These are phyloP conservation scores for Leishmania turanica DNA, from an alignment of 208 protist genomes.

Conservation along the genomic window DNA sequence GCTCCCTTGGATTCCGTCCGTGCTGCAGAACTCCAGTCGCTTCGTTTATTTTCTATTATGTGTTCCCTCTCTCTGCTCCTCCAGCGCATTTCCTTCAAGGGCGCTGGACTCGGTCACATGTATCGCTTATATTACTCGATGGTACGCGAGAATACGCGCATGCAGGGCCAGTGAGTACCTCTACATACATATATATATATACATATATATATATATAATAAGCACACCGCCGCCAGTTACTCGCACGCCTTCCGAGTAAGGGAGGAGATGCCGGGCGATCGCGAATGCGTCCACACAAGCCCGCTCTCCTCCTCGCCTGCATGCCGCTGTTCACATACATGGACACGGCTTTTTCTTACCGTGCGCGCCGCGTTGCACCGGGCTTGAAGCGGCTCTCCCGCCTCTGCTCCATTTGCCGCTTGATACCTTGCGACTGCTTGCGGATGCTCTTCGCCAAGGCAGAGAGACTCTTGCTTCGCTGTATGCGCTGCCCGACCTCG, in stretches of 20 bases:
- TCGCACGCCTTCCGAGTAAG: too few relatives aligned
- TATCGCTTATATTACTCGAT: background rate
- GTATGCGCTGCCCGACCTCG: slow-evolving; percentile 82
- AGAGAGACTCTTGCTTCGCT: slow-evolving; percentile 77
- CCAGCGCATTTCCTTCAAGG: too few relatives aligned
- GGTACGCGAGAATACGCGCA: background rate
- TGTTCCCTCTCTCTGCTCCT: background rate
- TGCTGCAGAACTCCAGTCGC: background rate
- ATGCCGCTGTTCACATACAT: background rate
- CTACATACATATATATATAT: too few relatives aligned
- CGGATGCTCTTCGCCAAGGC: slow-evolving; percentile 82
- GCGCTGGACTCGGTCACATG: background rate
- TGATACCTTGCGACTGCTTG: slow-evolving; percentile 76
- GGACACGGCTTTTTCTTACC: background rate
- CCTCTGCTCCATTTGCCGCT: slow-evolving; percentile 62
- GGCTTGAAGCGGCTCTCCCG: slow-evolving; percentile 80
- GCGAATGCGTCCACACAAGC: background rate
- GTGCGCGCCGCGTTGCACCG: slow-evolving; percentile 49
- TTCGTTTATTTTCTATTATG: background rate
- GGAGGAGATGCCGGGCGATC: background rate
- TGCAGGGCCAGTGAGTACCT: background rate
- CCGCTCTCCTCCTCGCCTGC: background rate
- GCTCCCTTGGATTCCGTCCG: too few relatives aligned
- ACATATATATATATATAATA: too few relatives aligned
- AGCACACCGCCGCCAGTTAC: too few relatives aligned